Evolutionary conservation across 2,329 filamentous ascomycete species (phyloP).

Genomic region (Fusarium newnesense): DNA sequence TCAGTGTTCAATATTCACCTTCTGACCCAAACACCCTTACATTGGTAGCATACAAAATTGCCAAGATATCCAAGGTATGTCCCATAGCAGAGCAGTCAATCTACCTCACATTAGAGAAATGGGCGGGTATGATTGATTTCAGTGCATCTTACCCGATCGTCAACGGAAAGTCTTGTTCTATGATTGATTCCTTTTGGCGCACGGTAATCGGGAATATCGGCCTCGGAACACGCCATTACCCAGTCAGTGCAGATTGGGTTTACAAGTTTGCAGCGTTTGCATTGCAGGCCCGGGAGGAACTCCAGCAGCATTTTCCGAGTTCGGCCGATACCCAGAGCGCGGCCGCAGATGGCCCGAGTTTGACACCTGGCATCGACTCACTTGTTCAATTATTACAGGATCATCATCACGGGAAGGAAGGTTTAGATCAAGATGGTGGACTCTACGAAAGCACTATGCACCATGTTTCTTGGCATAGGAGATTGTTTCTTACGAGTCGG

Average conservation of each 20-base stretch:
- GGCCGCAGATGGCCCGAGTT: fast-evolving
- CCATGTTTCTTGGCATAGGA: background rate
- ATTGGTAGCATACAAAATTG: fast-evolving
- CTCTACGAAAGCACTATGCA: background rate
- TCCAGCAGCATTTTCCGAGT: fast-evolving
- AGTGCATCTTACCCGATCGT: fast-evolving
- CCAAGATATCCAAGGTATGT: background rate
- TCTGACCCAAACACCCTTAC: fast-evolving
- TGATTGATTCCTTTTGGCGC: background rate
- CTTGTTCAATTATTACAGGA: fast-evolving
- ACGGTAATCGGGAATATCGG: background rate
- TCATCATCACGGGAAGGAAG: fast-evolving
- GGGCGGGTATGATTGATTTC: background rate
- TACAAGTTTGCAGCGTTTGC: background rate
- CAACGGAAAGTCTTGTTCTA: fast-evolving
- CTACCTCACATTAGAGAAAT: fast-evolving
- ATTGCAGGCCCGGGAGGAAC: background rate
- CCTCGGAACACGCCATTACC: background rate
- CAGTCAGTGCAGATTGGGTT: background rate
- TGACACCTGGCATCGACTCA: background rate
- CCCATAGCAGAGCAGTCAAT: background rate
- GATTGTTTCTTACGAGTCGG: fast-evolving
- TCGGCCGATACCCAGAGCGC: too few relatives aligned
- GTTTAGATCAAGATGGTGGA: fast-evolving
- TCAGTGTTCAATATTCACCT: background rate